Conservation (phyloP, 345 rosid genomes). For the Acer negundo region DNA sequence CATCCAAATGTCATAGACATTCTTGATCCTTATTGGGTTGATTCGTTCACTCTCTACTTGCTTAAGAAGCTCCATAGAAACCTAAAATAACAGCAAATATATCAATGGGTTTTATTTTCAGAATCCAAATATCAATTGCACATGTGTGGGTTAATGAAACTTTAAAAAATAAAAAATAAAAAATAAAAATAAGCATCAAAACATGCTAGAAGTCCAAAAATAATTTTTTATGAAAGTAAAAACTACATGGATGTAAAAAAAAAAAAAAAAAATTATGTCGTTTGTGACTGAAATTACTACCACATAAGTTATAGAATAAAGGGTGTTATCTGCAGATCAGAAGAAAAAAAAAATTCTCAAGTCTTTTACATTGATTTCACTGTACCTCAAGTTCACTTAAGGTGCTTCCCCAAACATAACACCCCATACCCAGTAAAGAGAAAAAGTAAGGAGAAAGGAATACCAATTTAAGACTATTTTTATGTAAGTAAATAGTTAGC, state of each 20-base stretch:
- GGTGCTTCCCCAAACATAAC: not conserved
- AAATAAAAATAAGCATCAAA: not conserved
- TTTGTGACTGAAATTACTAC: not conserved
- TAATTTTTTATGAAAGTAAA: not conserved
- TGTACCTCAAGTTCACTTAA: not conserved
- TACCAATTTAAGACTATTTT: not conserved
- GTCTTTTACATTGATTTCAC: not conserved
- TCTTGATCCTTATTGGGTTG: slow-evolving; percentile 37
- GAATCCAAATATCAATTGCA: slow-evolving; percentile 1
- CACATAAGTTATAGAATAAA: not conserved
- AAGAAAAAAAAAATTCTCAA: not conserved
- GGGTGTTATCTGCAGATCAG: not conserved
- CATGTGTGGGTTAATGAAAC: not conserved
- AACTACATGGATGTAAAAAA: not conserved
- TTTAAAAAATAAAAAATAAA: not conserved
- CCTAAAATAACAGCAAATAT: slow-evolving; percentile 38
- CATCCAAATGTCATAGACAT: slow-evolving; percentile 70
- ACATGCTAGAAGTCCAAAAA: not conserved
- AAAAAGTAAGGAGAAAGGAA: not conserved
- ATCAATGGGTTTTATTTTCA: not conserved
- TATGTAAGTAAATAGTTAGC: not conserved
- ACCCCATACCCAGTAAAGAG: not conserved
- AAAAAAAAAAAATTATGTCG: not conserved
- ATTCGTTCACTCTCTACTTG: slow-evolving; percentile 35
- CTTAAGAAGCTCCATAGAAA: slow-evolving; percentile 56